Conservation (phyloP, 441 rosid genomes). For the Rhodomyrtus psidioides region DNA sequence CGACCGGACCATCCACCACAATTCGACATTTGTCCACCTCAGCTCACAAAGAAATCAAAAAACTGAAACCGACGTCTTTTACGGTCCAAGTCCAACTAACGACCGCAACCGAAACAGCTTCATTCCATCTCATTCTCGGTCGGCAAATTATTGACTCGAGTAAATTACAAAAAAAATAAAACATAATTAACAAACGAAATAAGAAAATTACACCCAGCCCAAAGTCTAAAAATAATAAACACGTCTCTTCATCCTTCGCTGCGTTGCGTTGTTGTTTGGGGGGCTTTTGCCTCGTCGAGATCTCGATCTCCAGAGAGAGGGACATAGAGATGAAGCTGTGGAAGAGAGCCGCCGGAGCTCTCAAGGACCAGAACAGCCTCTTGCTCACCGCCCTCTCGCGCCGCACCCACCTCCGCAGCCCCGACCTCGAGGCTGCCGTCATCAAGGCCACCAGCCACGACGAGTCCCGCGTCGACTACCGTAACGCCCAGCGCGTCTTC, state of each 20-base stretch:
- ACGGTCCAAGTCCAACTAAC: neutral
- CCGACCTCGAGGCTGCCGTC: constrained; percentile 56
- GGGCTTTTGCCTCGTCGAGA: neutral
- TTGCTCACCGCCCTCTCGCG: constrained; percentile 22
- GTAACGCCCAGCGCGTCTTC: constrained; percentile 52
- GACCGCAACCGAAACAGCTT: neutral
- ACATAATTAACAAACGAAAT: neutral
- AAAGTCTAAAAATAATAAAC: neutral
- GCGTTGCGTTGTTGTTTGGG: neutral
- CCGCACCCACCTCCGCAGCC: constrained; percentile 21
- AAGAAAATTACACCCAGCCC: neutral
- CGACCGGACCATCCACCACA: neutral
- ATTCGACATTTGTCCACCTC: neutral
- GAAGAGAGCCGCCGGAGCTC: constrained; percentile 54
- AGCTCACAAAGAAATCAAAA: neutral
- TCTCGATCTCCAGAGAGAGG: neutral
- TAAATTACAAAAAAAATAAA: neutral
- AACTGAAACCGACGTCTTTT: neutral
- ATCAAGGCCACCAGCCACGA: constrained; percentile 78
- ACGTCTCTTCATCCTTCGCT: neutral
- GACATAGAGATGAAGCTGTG: constrained; percentile 33
- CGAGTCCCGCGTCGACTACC: constrained; percentile 43
- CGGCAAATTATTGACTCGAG: neutral
- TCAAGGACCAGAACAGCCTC: constrained; percentile 67
- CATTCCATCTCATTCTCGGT: neutral